Percentiles rank a stretch among this genome's conserved stretches.
phyloP scores from a whole-genome alignment of 2,329 filamentous ascomycete genomes.

The Beauveria sp. region DNA sequence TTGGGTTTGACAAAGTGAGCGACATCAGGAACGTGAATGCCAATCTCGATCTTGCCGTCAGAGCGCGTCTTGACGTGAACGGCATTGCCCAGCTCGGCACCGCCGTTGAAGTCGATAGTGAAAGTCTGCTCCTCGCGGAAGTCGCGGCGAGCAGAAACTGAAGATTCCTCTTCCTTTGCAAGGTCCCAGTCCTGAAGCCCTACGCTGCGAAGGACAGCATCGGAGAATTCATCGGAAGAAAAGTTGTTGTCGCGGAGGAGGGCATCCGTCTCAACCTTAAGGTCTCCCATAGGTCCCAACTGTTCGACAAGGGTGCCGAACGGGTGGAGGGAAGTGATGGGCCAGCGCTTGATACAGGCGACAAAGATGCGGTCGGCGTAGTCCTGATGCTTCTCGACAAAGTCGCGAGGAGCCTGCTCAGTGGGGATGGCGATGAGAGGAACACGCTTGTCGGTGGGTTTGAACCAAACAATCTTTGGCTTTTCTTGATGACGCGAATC shows the following conservation, averaged over 20 bases:
- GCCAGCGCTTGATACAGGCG: slow-evolving; percentile 98
- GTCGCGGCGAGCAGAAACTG: slow-evolving; percentile 70
- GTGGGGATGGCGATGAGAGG: slow-evolving; percentile 97
- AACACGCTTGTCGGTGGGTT: slow-evolving; percentile 97
- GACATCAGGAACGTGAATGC: slow-evolving; percentile 90
- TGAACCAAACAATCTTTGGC: slow-evolving; percentile 99
- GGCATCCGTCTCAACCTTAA: slow-evolving; percentile 96
- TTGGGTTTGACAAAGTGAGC: slow-evolving; percentile 95
- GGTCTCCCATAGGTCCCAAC: slow-evolving; percentile 92
- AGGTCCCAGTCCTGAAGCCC: slow-evolving; percentile 88
- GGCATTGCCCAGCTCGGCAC: slow-evolving; percentile 83
- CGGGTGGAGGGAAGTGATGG: slow-evolving; percentile 97
- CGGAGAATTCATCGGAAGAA: slow-evolving; percentile 92
- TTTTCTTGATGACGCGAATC: slow-evolving; percentile 82
- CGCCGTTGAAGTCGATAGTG: slow-evolving; percentile 84
- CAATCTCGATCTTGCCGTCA: slow-evolving; percentile 86
- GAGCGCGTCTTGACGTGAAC: slow-evolving; percentile 80
- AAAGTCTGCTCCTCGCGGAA: slow-evolving; percentile 85
- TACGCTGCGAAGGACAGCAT: slow-evolving; percentile 89
- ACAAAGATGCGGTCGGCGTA: slow-evolving; percentile 98
- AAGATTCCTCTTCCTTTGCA: slow-evolving; percentile 70
- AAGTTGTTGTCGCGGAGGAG: slow-evolving; percentile 98
- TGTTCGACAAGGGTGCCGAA: slow-evolving; percentile 97
- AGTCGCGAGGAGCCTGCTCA: slow-evolving; percentile 93
- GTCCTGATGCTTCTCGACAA: slow-evolving; percentile 96